phyloP scores from a whole-genome alignment of 2,329 filamentous ascomycete species.

The Ophiostoma pallidulum region DNA sequence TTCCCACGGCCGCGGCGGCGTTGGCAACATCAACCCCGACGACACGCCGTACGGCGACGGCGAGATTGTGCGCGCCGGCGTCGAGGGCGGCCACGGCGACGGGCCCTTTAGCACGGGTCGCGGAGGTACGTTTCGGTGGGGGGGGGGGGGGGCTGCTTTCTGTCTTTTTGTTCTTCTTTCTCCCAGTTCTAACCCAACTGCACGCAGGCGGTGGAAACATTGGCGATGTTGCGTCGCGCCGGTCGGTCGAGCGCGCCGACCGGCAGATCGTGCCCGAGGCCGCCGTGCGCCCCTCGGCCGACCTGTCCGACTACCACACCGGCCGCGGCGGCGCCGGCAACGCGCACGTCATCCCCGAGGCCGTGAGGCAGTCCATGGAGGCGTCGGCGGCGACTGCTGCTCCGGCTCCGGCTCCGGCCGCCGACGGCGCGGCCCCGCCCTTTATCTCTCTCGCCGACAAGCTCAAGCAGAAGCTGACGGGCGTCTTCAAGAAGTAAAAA shows the following conservation, averaged over 20 bases:
- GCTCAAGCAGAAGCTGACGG: conserved; percentile 47
- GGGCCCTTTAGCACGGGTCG: conserved; percentile 50
- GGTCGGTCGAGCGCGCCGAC: conserved; percentile 35
- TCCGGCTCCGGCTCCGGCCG: conserved; percentile 21
- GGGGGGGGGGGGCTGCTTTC: conserved; percentile 21
- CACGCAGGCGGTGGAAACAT: conserved; percentile 55
- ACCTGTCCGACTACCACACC: conserved; percentile 44
- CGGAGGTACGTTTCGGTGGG: no score
- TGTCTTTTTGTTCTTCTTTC: neutral
- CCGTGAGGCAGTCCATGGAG: conserved; percentile 25
- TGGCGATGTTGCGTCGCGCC: conserved; percentile 34
- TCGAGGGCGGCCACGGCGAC: conserved; percentile 46
- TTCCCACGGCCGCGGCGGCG: conserved; percentile 52
- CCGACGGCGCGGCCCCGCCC: conserved; percentile 13
- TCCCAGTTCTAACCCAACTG: no score
- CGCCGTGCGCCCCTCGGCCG: conserved; percentile 39
- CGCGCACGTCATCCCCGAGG: conserved; percentile 29
- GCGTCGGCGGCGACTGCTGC: conserved; percentile 10
- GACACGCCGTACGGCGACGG: conserved; percentile 52
- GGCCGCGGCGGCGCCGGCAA: conserved; percentile 54
- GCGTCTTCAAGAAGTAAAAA: conserved; percentile 36
- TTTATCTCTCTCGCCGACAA: conserved; percentile 43
- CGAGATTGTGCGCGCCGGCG: conserved; percentile 47
- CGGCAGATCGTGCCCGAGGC: conserved; percentile 43
- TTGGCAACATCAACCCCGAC: conserved; percentile 52